Evolutionary conservation across 1,139 yeast genomes (phyloP).

Genomic region (Pichia sp.): DNA sequence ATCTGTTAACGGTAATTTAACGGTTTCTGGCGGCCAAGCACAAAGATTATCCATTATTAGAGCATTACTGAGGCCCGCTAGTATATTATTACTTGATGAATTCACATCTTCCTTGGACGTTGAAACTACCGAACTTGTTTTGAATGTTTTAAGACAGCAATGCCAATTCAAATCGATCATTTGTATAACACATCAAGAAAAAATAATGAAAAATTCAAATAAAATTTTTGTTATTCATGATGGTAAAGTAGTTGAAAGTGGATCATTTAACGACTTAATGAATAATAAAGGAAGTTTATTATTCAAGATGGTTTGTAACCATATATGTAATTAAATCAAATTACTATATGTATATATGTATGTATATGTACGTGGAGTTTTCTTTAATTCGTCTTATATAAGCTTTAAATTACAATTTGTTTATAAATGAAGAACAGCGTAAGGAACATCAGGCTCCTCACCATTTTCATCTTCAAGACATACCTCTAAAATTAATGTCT

Average conservation of each 20-base stretch:
- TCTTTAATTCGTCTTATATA: too few species aligned
- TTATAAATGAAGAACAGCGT: conserved; percentile 52
- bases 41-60: conserved; percentile 75
- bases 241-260: conserved; percentile 41
- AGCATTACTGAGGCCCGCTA: conserved; percentile 59
- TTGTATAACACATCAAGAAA: conserved; percentile 53
- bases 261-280: conserved; percentile 35
- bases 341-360: too few species aligned
- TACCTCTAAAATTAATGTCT: conserved; percentile 76
- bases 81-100: conserved; percentile 65
- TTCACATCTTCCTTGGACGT: conserved; percentile 76
- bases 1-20: conserved; percentile 41
- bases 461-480: conserved; percentile 91
- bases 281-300: conserved; percentile 23
- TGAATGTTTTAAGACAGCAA: conserved; percentile 35
- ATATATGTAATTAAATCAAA: too few species aligned
- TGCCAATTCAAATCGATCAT: conserved; percentile 34
- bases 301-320: too few species aligned
- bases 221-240: conserved; percentile 37
- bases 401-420: too few species aligned
- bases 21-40: conserved; percentile 75
- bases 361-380: too few species aligned
- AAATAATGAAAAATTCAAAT: conserved; percentile 47
- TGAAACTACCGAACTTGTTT: conserved; percentile 39
- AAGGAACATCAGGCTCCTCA: conserved; percentile 95